phyloP scores from a whole-genome alignment of 2,329 filamentous ascomycete species.

The Emergomyces orientalis region DNA sequence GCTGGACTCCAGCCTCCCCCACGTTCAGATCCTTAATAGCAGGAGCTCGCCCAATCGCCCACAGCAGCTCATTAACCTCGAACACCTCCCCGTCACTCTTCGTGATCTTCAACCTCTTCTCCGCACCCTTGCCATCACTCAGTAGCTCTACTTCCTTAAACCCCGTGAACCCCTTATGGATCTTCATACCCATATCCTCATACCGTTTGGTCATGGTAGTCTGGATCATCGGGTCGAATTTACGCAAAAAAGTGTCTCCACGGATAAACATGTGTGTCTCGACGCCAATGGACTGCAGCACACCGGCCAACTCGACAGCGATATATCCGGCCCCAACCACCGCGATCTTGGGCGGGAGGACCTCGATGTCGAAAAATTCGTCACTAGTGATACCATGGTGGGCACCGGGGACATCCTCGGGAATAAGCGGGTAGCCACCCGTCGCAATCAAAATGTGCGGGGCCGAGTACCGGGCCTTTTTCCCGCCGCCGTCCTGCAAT shows the following conservation, averaged over 20 bases:
- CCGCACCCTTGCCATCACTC: slow-evolving; percentile 37
- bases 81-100: slow-evolving; percentile 35
- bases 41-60: slow-evolving; percentile 42
- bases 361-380: slow-evolving; percentile 43
- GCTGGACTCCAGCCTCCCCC: slow-evolving; percentile 35
- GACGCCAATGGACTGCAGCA: slow-evolving; percentile 41
- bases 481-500: slow-evolving; percentile 34
- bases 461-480: slow-evolving; percentile 33
- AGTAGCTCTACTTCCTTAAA: slow-evolving; percentile 42
- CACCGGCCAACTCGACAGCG: slow-evolving; percentile 43
- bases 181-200: slow-evolving; percentile 39
- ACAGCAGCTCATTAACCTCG: slow-evolving; percentile 42
- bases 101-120: slow-evolving; percentile 40
- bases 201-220: slow-evolving; percentile 45
- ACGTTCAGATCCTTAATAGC: slow-evolving; percentile 37
- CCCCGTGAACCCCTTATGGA: slow-evolving; percentile 39
- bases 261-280: slow-evolving; percentile 46
- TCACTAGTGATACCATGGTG: slow-evolving; percentile 45
- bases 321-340: slow-evolving; percentile 46
- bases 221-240: slow-evolving; percentile 46
- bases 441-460: slow-evolving; percentile 42
- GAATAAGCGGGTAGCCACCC: slow-evolving; percentile 39
- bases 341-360: slow-evolving; percentile 42
- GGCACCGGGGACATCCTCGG: slow-evolving; percentile 35
- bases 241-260: slow-evolving; percentile 40